phyloP scores from a whole-genome alignment of 2,329 filamentous ascomycete genomes.

The Talaromyces funiculosus region DNA sequence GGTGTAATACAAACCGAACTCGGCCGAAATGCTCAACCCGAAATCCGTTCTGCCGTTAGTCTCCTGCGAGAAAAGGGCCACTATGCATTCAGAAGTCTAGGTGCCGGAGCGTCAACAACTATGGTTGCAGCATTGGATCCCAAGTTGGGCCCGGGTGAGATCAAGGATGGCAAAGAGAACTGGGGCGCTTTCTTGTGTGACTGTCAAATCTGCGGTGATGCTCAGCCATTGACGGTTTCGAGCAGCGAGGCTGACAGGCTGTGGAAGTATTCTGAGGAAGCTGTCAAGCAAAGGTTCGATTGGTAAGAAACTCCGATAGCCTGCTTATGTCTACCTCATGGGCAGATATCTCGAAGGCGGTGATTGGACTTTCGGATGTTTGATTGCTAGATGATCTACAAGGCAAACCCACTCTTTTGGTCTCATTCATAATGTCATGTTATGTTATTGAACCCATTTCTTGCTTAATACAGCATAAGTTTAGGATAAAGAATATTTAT shows the following conservation, averaged over 20 bases:
- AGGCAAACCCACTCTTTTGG: not conserved
- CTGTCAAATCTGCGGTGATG: constrained; percentile 33
- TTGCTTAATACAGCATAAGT: too few relatives aligned
- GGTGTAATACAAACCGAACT: constrained; percentile 17
- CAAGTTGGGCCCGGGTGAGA: constrained; percentile 20
- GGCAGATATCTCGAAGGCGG: not conserved
- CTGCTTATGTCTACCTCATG: not conserved
- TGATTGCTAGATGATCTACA: not conserved
- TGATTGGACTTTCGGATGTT: not conserved
- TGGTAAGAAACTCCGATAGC: not conserved
- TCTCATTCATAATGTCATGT: not conserved
- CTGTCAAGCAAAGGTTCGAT: constrained; percentile 36
- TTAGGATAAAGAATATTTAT: too few relatives aligned
- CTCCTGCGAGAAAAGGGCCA: not conserved
- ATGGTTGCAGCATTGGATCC: constrained; percentile 44
- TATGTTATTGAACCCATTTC: too few relatives aligned
- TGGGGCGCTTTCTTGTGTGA: constrained; percentile 39
- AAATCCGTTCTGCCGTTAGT: not conserved
- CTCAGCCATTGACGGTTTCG: constrained; percentile 22
- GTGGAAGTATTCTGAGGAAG: constrained; percentile 44
- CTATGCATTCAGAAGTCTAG: constrained; percentile 29
- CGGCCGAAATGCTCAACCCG: not conserved
- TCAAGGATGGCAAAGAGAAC: constrained; percentile 19
- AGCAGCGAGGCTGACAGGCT: constrained; percentile 36
- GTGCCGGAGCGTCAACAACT: constrained; percentile 41